These are phyloP conservation scores for Acacia acuminata DNA, from an alignment of 306 rosid genomes.

Conservation along the genomic window DNA sequence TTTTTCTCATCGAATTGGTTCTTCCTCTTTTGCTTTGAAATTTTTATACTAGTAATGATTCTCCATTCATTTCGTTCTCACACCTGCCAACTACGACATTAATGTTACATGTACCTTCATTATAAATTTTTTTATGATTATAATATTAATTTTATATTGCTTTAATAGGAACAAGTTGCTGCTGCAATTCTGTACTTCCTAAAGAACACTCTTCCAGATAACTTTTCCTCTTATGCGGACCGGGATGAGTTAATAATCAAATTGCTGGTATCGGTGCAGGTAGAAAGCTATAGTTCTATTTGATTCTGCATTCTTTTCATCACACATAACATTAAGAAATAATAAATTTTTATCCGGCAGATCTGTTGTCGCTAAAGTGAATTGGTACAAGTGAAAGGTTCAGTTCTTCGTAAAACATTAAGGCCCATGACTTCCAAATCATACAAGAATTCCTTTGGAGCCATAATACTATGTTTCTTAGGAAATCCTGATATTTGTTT, in stretches of 20 bases:
- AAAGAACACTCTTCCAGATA: conserved; percentile 49
- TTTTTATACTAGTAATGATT: not conserved
- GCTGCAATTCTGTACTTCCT: conserved; percentile 45
- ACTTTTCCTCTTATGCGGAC: conserved; percentile 21
- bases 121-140: not conserved
- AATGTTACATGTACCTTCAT: not conserved
- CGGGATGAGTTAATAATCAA: conserved; percentile 23
- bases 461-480: not conserved
- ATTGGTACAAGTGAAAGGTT: not conserved
- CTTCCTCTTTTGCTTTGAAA: not conserved
- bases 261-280: conserved; percentile 40
- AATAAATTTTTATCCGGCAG: not conserved
- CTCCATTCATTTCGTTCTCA: conserved; percentile 4
- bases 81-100: not conserved
- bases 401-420: not conserved
- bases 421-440: not conserved
- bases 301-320: conserved; percentile 15
- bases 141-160: not conserved
- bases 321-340: not conserved
- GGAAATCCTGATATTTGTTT: not conserved
- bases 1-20: not conserved
- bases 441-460: not conserved
- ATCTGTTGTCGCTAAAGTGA: not conserved
- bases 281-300: conserved; percentile 11
- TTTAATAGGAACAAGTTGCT: conserved; percentile 44